Percentiles rank a stretch among this genome's conserved stretches.
phyloP scores from a whole-genome alignment of 441 rosid genomes.

The Daphne laureola region DNA sequence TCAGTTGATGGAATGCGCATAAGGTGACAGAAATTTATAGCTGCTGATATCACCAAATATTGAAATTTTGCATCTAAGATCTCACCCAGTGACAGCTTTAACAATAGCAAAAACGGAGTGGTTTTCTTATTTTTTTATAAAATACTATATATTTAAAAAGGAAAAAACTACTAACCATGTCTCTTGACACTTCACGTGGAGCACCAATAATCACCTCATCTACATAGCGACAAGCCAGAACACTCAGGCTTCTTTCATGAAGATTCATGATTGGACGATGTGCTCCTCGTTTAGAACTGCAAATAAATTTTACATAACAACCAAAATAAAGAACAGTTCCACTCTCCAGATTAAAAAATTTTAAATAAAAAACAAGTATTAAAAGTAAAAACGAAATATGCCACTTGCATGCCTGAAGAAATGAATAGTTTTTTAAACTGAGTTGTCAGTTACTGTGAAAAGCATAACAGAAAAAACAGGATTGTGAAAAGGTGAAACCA shows the following conservation, averaged over 20 bases:
- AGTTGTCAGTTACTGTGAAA: not conserved
- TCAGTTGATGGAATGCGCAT: too few species aligned
- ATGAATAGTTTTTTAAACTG: not conserved
- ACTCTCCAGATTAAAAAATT: not conserved
- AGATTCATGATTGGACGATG: slow-evolving; percentile 80
- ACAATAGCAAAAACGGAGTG: not conserved
- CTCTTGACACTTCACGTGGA: slow-evolving; percentile 59
- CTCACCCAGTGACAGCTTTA: too few species aligned
- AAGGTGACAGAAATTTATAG: too few species aligned
- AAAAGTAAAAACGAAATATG: not conserved
- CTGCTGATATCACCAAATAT: too few species aligned
- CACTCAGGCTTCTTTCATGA: slow-evolving; percentile 73
- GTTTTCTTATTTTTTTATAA: too few species aligned
- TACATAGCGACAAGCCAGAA: slow-evolving; percentile 63
- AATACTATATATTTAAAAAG: too few species aligned
- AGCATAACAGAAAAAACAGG: not conserved
- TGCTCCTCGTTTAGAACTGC: slow-evolving; percentile 57
- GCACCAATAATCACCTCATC: slow-evolving; percentile 81
- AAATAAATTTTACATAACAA: slow-evolving; percentile 12
- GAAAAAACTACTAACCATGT: slow-evolving; percentile 43
- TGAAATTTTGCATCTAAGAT: not conserved
- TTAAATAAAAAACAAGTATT: not conserved
- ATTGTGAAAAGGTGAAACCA: not conserved
- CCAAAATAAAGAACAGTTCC: not conserved
- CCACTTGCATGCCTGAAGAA: not conserved